Conservation (phyloP, 1,139 yeast genomes). For the Protomyces macrosporus region DNA sequence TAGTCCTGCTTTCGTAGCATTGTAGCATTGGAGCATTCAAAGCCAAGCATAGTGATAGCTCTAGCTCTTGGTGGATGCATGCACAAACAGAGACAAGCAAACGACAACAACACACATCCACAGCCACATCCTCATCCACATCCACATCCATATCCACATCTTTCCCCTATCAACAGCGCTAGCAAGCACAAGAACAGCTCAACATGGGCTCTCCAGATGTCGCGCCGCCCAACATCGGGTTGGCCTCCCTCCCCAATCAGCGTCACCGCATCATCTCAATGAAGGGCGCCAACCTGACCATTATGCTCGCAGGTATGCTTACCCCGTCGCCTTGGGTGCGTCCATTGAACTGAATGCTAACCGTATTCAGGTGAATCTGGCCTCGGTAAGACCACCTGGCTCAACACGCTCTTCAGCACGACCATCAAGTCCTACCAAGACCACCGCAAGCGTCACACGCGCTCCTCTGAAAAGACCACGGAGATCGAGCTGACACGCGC, state of each 20-base stretch:
- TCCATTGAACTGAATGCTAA: not conserved
- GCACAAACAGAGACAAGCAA: too few species aligned
- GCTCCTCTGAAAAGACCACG: slow-evolving; percentile 77
- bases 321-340: slow-evolving; percentile 71
- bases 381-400: slow-evolving; percentile 67
- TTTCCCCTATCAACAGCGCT: not conserved
- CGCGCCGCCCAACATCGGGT: slow-evolving; percentile 51
- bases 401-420: slow-evolving; percentile 72
- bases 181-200: not conserved
- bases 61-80: too few species aligned
- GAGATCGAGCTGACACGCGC: slow-evolving; percentile 89
- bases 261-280: slow-evolving; percentile 84
- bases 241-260: slow-evolving; percentile 88
- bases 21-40: not conserved
- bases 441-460: slow-evolving; percentile 60
- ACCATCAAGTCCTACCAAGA: slow-evolving; percentile 60
- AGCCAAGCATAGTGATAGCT: not conserved
- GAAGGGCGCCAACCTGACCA: slow-evolving; percentile 80
- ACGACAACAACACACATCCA: not conserved
- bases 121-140: not conserved
- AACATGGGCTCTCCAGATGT: slow-evolving; percentile 15
- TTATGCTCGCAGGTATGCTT: slow-evolving; percentile 83
- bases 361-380: slow-evolving; percentile 24
- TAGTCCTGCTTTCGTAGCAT: not conserved
- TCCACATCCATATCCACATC: not conserved